These are phyloP conservation scores for Podospora appendiculata DNA, from an alignment of 495 filamentous ascomycete species.

Conservation along the genomic window DNA sequence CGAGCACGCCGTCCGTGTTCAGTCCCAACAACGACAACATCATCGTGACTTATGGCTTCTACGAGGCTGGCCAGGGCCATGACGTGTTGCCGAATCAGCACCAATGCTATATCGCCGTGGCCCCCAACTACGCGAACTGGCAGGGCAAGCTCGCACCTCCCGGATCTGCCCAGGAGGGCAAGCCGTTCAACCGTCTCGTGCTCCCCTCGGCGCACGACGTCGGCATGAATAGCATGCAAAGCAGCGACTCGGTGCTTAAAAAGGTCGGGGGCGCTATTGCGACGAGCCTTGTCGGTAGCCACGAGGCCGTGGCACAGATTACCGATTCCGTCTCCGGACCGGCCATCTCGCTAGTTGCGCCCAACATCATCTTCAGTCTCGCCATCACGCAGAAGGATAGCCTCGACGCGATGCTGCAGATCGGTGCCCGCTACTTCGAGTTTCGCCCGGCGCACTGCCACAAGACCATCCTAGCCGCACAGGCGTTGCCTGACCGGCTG, in stretches of 20 bases:
- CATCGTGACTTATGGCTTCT: constrained; percentile 42
- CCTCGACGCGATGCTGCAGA: constrained; percentile 34
- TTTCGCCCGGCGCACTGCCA: constrained; percentile 46
- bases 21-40: constrained; percentile 23
- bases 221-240: constrained; percentile 50
- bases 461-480: constrained; percentile 21
- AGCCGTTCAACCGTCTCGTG: constrained; percentile 38
- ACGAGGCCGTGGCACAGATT: constrained; percentile 19
- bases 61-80: constrained; percentile 40
- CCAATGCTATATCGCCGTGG: constrained; percentile 46
- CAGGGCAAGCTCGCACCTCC: constrained; percentile 36
- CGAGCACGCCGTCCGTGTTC: constrained; percentile 33
- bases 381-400: constrained; percentile 48
- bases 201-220: constrained; percentile 42
- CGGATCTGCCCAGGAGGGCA: constrained; percentile 30
- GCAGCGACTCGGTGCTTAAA: constrained; percentile 28
- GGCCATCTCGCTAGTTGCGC: constrained; percentile 33
- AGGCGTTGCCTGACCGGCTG: constrained; percentile 33
- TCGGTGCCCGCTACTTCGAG: constrained; percentile 50
- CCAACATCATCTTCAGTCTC: constrained; percentile 43
- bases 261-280: constrained; percentile 31
- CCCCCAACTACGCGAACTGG: constrained; percentile 37
- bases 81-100: constrained; percentile 38
- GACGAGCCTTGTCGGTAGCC: constrained; percentile 24
- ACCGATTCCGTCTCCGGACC: constrained; percentile 24